Percentiles rank a stretch among this genome's conserved stretches.
phyloP scores from a whole-genome alignment of 495 filamentous ascomycete genomes.

The Penicilliopsis zonata region DNA sequence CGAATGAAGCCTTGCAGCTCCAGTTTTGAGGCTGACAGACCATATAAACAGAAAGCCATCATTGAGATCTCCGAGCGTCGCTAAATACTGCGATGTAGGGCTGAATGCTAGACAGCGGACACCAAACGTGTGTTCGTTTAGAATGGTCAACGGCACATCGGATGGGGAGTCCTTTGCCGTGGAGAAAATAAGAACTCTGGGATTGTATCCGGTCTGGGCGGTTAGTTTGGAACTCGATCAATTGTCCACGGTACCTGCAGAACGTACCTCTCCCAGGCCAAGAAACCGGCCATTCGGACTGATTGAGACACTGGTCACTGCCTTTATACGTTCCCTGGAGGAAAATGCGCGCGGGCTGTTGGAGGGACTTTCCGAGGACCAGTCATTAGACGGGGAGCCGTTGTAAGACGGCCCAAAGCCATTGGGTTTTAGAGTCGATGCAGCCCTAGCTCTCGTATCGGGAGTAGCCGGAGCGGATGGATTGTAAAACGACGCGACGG shows the following conservation, averaged over 20 bases:
- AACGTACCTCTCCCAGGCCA: conserved; percentile 79
- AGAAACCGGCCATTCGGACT: conserved; percentile 83
- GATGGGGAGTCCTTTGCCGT: conserved; percentile 60
- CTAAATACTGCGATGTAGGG: conserved; percentile 73
- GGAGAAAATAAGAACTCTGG: conserved; percentile 80
- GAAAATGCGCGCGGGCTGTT: conserved; percentile 58
- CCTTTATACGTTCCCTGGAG: conserved; percentile 80
- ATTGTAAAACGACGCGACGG: conserved; percentile 38
- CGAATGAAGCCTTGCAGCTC: conserved; percentile 73
- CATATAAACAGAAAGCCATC: conserved; percentile 94
- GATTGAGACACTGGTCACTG: conserved; percentile 88
- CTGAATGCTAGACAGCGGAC: conserved; percentile 85
- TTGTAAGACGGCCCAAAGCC: conserved; percentile 15
- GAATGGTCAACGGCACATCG: conserved; percentile 71
- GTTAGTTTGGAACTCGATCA: conserved; percentile 5
- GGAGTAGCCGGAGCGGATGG: conserved; percentile 50
- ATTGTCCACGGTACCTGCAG: too few relatives aligned
- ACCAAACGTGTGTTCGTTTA: conserved; percentile 84
- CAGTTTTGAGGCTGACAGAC: conserved; percentile 72
- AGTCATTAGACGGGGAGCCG: conserved; percentile 29
- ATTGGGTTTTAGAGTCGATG: conserved; percentile 19
- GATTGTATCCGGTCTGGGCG: conserved; percentile 71
- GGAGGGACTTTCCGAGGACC: conserved; percentile 48
- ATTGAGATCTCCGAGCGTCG: conserved; percentile 75
- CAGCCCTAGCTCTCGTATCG: conserved; percentile 23